Conservation (phyloP, 1,284 basidiomycete species). For the Ceratobasidium sp. region DNA sequence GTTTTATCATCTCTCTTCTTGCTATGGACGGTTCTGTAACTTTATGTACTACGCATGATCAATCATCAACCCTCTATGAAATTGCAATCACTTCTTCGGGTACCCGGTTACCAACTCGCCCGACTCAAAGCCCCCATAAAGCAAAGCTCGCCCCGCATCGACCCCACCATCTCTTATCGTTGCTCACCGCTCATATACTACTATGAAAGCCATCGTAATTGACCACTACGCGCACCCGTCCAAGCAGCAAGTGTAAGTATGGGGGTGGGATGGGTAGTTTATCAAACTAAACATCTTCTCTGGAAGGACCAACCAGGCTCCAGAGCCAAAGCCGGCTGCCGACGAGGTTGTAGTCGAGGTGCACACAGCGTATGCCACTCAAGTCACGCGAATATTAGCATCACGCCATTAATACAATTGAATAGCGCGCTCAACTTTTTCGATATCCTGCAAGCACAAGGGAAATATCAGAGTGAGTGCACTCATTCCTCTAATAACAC, state of each 20-base stretch:
- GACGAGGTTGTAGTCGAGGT: slow-evolving; percentile 83
- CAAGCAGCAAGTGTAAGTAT: slow-evolving; percentile 29
- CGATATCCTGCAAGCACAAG: slow-evolving; percentile 84
- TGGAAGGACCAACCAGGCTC: slow-evolving; percentile 57
- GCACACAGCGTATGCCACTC: slow-evolving; percentile 59
- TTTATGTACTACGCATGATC: slow-evolving; percentile 29
- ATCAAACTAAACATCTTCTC: background rate
- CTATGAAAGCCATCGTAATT: slow-evolving; percentile 35
- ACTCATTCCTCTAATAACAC: background rate
- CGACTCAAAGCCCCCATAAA: background rate
- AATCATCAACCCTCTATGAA: slow-evolving; percentile 14
- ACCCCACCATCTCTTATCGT: background rate
- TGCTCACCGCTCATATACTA: background rate
- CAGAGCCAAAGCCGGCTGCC: slow-evolving; percentile 61
- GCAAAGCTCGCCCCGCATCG: background rate
- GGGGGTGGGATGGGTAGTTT: background rate
- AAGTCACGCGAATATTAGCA: slow-evolving; percentile 47
- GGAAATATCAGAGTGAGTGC: slow-evolving; percentile 75
- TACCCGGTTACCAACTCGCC: slow-evolving; percentile 13
- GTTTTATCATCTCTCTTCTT: slow-evolving; percentile 2
- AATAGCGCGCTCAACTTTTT: slow-evolving; percentile 73
- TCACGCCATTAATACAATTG: slow-evolving; percentile 47
- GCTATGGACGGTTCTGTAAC: slow-evolving; percentile 20
- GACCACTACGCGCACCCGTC: slow-evolving; percentile 38
- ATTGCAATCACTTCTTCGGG: slow-evolving; percentile 3